These are phyloP conservation scores for Leucocoprinus sp. DNA, from an alignment of 768 basidiomycete species.

Conservation along the genomic window DNA sequence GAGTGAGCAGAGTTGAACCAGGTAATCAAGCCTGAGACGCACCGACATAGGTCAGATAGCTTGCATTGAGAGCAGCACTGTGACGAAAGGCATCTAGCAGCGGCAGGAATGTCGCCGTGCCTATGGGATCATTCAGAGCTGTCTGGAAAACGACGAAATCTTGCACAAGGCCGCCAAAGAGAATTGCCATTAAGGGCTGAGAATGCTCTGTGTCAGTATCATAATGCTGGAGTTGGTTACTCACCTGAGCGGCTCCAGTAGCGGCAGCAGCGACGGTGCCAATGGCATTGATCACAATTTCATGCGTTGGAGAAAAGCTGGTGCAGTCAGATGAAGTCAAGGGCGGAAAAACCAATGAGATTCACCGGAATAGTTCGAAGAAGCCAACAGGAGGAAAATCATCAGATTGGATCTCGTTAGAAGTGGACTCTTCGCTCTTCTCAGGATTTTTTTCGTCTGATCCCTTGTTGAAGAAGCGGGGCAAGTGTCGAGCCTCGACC, in stretches of 20 bases:
- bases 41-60: too few species aligned
- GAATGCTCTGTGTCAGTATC: background rate
- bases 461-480: slow-evolving; percentile 33
- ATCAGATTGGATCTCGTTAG: slow-evolving; percentile 24
- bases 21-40: too few species aligned
- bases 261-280: slow-evolving; percentile 57
- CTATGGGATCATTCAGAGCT: slow-evolving; percentile 14
- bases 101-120: too few species aligned
- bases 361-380: slow-evolving; percentile 40
- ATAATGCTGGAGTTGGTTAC: slow-evolving; percentile 5
- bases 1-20: too few species aligned
- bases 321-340: slow-evolving; percentile 8
- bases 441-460: slow-evolving; percentile 18
- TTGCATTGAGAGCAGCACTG: too few species aligned
- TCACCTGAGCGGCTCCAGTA: slow-evolving; percentile 66
- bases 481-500: slow-evolving; percentile 23
- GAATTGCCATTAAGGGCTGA: slow-evolving; percentile 61
- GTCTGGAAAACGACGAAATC: slow-evolving; percentile 48
- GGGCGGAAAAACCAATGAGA: background rate
- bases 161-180: slow-evolving; percentile 69
- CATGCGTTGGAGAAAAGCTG: too few species aligned
- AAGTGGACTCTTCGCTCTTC: slow-evolving; percentile 17
- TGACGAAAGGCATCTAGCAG: too few species aligned
- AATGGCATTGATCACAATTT: slow-evolving; percentile 50
- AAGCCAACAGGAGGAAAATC: slow-evolving; percentile 31